These are phyloP conservation scores for Xylaria sp. DNA, from an alignment of 2,329 filamentous ascomycete species.

Conservation along the genomic window DNA sequence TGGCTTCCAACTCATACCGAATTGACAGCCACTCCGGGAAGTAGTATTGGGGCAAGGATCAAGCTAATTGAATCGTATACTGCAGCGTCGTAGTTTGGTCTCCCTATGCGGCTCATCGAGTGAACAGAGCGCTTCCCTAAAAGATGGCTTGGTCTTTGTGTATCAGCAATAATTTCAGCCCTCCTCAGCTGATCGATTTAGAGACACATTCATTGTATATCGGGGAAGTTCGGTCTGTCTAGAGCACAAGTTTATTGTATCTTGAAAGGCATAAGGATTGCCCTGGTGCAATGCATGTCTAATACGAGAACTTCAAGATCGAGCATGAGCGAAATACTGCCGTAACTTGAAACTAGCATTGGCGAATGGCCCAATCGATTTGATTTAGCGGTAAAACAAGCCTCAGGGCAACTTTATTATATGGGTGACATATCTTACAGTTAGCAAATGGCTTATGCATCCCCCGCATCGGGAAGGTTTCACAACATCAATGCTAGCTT, in stretches of 20 bases:
- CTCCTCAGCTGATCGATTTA: not conserved
- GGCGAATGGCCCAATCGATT: not conserved
- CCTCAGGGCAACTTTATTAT: not conserved
- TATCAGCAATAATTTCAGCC: not conserved
- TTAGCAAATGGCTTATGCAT: conserved; percentile 11
- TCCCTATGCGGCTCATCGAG: too few relatives aligned
- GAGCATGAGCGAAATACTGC: not conserved
- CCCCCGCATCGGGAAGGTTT: conserved; percentile 21
- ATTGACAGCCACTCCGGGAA: too few relatives aligned
- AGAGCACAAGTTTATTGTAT: too few relatives aligned
- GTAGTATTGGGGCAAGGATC: too few relatives aligned
- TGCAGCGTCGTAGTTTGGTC: too few relatives aligned
- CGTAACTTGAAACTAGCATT: not conserved
- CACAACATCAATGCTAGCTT: conserved; percentile 8
- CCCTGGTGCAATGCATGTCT: not conserved
- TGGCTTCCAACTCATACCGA: too few relatives aligned
- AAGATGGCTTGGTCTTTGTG: too few relatives aligned
- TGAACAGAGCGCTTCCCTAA: too few relatives aligned
- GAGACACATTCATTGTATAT: not conserved
- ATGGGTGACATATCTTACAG: not conserved
- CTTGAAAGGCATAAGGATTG: too few relatives aligned
- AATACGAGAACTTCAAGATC: not conserved
- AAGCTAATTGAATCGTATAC: too few relatives aligned
- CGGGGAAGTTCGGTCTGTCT: not conserved
- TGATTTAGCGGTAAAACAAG: not conserved